A percentile compares a stretch with the other conserved stretches of the same genome.
Evolutionary conservation across 129 eudicot species (phyloP).

Genomic region (Arctium lappa): DNA sequence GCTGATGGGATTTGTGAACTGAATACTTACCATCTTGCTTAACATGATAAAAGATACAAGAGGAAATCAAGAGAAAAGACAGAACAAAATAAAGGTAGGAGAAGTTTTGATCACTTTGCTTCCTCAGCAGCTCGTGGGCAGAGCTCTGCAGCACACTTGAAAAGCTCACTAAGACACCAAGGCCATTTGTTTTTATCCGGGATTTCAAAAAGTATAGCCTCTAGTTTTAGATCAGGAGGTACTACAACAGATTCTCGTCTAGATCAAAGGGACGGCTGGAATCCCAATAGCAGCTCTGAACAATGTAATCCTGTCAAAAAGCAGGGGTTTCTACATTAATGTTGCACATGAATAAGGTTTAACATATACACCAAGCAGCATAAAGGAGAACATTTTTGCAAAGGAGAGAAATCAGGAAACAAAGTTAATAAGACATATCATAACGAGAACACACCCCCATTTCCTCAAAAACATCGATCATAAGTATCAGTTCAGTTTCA

Average conservation of each 20-base stretch:
- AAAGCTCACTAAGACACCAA: conserved; percentile 54
- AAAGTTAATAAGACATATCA: neutral
- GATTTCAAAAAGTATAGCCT: conserved; percentile 35
- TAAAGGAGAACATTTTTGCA: neutral
- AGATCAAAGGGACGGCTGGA: conserved; percentile 29
- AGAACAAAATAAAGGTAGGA: neutral
- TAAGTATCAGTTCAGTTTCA: conserved; percentile 40
- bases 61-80: neutral
- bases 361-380: neutral
- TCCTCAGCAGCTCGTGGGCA: conserved; percentile 42
- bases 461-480: conserved; percentile 46
- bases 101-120: conserved; percentile 35
- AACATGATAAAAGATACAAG: neutral
- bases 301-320: conserved; percentile 45
- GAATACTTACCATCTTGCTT: neutral
- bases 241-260: conserved; percentile 34
- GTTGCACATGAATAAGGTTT: neutral
- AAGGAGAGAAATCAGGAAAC: neutral
- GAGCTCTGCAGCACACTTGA: conserved; percentile 42
- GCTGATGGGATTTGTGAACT: neutral
- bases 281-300: conserved; percentile 48
- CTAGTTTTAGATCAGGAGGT: conserved; percentile 47
- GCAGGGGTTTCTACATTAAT: neutral
- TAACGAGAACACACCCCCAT: conserved; percentile 33
- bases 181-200: conserved; percentile 47